Conservation (phyloP, 1,284 basidiomycete species). For the Hypsizygus ulmarius region DNA sequence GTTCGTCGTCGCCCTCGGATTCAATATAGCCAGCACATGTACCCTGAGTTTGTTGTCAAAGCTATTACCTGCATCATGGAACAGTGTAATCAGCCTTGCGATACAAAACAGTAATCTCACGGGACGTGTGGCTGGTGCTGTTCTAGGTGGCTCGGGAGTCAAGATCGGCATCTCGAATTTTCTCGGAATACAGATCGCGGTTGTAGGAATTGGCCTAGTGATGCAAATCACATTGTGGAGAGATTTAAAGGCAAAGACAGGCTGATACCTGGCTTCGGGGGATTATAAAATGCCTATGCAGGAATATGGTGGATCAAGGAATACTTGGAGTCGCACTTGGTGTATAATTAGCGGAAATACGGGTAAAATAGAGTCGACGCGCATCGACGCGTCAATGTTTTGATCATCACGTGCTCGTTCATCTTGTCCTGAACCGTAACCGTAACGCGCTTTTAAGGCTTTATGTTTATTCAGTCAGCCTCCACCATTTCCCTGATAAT, state of each 20-base stretch:
- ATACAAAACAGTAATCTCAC: constrained; percentile 70
- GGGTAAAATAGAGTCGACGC: too few species aligned
- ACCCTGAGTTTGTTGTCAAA: constrained; percentile 66
- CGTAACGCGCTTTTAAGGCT: too few species aligned
- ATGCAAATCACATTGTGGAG: constrained; percentile 58
- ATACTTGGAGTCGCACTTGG: too few species aligned
- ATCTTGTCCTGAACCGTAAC: too few species aligned
- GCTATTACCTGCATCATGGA: constrained; percentile 63
- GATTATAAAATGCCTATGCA: too few species aligned
- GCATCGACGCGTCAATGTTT: too few species aligned
- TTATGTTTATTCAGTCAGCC: too few species aligned
- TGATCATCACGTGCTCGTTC: too few species aligned
- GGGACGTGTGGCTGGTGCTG: constrained; percentile 60
- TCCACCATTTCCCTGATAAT: too few species aligned
- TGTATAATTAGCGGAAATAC: too few species aligned
- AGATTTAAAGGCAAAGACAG: constrained; percentile 64
- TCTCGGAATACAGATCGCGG: constrained; percentile 57
- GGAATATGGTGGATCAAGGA: too few species aligned
- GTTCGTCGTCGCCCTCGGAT: constrained; percentile 67
- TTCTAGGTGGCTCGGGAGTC: constrained; percentile 67
- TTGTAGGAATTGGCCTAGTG: constrained; percentile 56
- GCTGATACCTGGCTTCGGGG: constrained; percentile 26
- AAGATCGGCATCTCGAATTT: constrained; percentile 63
- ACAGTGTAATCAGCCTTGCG: constrained; percentile 49
- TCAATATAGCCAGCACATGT: constrained; percentile 66